phyloP scores from a whole-genome alignment of 2,329 filamentous ascomycete genomes.

The Niveomyces coronatus region DNA sequence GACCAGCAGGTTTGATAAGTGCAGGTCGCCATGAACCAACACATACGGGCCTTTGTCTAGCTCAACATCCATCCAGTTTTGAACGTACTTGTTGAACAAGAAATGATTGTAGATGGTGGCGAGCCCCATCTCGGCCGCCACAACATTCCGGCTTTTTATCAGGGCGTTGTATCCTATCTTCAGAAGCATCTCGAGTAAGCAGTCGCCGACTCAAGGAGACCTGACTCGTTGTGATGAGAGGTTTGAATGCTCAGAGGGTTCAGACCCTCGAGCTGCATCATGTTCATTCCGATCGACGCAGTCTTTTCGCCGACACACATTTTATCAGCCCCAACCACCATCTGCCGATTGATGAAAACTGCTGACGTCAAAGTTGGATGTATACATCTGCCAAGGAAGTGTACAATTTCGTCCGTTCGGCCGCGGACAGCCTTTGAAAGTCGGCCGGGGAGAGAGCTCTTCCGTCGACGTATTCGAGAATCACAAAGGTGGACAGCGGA shows the following conservation, averaged over 20 bases:
- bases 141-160: constrained; percentile 5
- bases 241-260: background rate
- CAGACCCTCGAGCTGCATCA: background rate
- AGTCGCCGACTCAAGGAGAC: background rate
- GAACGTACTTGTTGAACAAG: constrained; percentile 8
- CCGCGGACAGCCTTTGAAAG: background rate
- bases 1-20: constrained; percentile 10
- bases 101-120: constrained; percentile 10
- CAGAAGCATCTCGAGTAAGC: constrained; percentile 5
- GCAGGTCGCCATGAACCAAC: constrained; percentile 12
- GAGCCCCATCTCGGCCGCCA: constrained; percentile 1
- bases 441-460: background rate
- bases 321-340: background rate
- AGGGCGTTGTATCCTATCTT: constrained; percentile 10
- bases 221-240: background rate
- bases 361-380: background rate
- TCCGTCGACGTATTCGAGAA: background rate
- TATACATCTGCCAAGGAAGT: background rate
- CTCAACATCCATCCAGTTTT: constrained; percentile 7
- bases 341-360: background rate
- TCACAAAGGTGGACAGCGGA: background rate
- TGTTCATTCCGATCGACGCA: background rate
- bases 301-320: background rate
- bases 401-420: background rate
- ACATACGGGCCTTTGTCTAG: constrained; percentile 11